Conservation (phyloP, 2,329 filamentous ascomycete species). For the Grosmannia clavigera region DNA sequence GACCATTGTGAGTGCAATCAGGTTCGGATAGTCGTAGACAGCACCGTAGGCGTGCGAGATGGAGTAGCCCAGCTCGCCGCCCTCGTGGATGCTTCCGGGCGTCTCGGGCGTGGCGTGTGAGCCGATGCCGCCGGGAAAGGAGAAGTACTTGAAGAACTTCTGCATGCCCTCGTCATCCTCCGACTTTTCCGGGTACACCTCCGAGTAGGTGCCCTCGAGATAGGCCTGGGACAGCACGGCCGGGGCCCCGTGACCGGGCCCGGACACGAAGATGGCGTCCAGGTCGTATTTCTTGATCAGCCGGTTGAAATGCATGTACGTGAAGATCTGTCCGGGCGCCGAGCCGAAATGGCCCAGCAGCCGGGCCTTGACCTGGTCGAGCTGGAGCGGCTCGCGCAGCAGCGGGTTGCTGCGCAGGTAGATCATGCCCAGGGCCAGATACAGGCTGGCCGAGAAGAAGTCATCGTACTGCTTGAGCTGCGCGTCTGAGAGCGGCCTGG, state of each 20-base stretch:
- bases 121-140: conserved; percentile 67
- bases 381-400: conserved; percentile 53
- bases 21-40: conserved; percentile 61
- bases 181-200: conserved; percentile 64
- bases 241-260: conserved; percentile 66
- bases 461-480: conserved; percentile 58
- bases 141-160: conserved; percentile 73
- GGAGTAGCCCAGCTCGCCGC: conserved; percentile 71
- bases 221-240: conserved; percentile 66
- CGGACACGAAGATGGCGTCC: conserved; percentile 60
- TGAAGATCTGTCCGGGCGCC: conserved; percentile 69
- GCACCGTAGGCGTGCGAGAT: conserved; percentile 68
- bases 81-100: conserved; percentile 65
- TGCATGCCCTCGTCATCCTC: conserved; percentile 57
- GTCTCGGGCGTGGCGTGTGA: conserved; percentile 71
- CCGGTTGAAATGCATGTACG: conserved; percentile 72
- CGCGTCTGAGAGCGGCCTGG: conserved; percentile 48
- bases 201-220: conserved; percentile 64
- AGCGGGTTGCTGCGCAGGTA: conserved; percentile 65
- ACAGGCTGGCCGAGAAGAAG: conserved; percentile 64
- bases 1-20: conserved; percentile 67
- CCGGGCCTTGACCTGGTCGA: conserved; percentile 61
- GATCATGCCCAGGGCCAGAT: conserved; percentile 69
- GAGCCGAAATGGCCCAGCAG: conserved; percentile 70
- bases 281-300: conserved; percentile 71